Base-by-base conservation (phyloP, 257 asterid genomes). In the Solanum clarkiae region DNA sequence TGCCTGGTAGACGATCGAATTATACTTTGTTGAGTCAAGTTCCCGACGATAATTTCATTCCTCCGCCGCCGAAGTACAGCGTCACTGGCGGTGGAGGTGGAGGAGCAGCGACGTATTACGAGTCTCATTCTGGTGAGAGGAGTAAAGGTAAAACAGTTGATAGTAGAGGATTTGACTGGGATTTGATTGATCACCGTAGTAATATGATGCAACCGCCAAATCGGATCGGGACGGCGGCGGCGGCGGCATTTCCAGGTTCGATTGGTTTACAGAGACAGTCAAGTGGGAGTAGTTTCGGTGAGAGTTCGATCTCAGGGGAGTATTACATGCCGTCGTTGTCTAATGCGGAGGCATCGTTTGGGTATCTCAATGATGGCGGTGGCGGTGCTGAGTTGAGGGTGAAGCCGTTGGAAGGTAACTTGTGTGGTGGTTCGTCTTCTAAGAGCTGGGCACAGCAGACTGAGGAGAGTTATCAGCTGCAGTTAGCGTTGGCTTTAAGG, bases 391-490 rank as follows among this genome's bases (percentile, higher is more conserved):
- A 77, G 8, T 10, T 26, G 82, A 77, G 82, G 82, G 16, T 77
- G 62, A 77, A 51, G 63, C 82, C 22, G 9, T 26, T 77, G 63
- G 82, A 77, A 8, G 45, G 26, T 79, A 79, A 53, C 4, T 79
- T 79, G 7, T 53, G 90, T 16, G 93, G 91, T 10, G 93, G 91
- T 15, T 89, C 94, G 54, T 85, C 90, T 51, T 89, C 92, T 0
- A 95, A 93, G 92, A 97, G 98, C 89, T 97, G 99, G 99, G 98
- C 99, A 62, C 99, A 92, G 89, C 98, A 95, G 92, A 97, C 98
- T 85, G 99, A 94, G 90, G 98, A 97, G 95, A 95, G 98, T 86
- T 97, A 97, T 80, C 99, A 92, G 86, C 85, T 97, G 92, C 99
- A 95, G 92, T 87, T 95, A 91, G 97, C 98, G 10, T 86, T 97